Base-by-base conservation (phyloP, 257 asterid species). In the Lavandula angustifolia region DNA sequence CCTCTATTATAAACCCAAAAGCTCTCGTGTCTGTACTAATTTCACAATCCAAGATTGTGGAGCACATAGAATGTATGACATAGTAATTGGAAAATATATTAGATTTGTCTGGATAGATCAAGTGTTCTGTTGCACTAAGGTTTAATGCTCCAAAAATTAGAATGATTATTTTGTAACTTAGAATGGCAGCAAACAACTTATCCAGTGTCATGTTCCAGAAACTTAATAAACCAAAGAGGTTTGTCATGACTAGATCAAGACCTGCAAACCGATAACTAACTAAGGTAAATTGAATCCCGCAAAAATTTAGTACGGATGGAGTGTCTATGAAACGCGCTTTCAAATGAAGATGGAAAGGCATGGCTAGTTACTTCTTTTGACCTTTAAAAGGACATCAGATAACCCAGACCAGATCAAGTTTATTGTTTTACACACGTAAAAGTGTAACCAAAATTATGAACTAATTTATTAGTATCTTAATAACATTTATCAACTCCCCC, bases 131-230 rank as follows among this genome's bases (percentile, higher is more conserved):
- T 53, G 51, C 56, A 41, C 64, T 32, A 11, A 2, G 18, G 43
- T 53, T 48, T 40, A 46, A 41, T 40, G 13, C 27, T 22, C 40
- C 35, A 38, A 38, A 16, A 34, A 7, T 54, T 42, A 54, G 43
- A 62, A 54, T 47, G 49, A 16, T n/a, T 0, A 5, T 7, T 40
- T 40, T 13, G 43, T 32, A 43, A 7, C 22, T 33, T 16, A 33
- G 41, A 47, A 54, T 11, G 46, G 57, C 33, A 54, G 22, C 8
- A 31, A 58, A 27, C 4, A 22, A 5, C 58, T 31, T 22, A 7
- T 54, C 16, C 44, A 50, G 52, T 22, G 58, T 31, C 51, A 62
- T 7, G 18, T 12, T 43, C 53, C 37, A 32, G 75, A 71, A 35
- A 47, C 32, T 50, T 48, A 59, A 17, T 22, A 40, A 9, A 38